Percentiles rank a stretch among this genome's conserved stretches.
phyloP scores from a whole-genome alignment of 805 yeast species.

The Nakazawaea ambrosiae region DNA sequence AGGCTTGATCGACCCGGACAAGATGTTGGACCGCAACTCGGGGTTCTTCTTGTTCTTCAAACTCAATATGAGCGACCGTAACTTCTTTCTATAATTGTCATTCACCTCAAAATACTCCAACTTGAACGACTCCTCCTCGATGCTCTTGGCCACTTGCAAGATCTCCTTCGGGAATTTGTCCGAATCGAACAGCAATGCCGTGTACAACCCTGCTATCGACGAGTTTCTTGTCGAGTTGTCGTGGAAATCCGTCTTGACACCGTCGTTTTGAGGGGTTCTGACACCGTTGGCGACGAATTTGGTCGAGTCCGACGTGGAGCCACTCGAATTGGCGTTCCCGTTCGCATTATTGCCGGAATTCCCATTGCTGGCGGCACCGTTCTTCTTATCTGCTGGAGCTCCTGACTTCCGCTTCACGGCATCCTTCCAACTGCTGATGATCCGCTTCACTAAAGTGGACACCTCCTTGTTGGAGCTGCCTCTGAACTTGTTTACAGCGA shows the following conservation, averaged over 20 bases:
- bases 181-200: slow-evolving; percentile 82
- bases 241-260: slow-evolving; percentile 61
- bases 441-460: slow-evolving; percentile 64
- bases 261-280: slow-evolving; percentile 79
- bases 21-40: slow-evolving; percentile 63
- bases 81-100: slow-evolving; percentile 68
- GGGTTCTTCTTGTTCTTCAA: slow-evolving; percentile 87
- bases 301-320: slow-evolving; percentile 14
- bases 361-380: background rate
- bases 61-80: slow-evolving; percentile 82
- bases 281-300: slow-evolving; percentile 45
- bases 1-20: slow-evolving; percentile 61
- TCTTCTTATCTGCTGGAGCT: slow-evolving; percentile 1
- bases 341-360: no score
- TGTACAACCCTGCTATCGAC: slow-evolving; percentile 76
- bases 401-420: slow-evolving; percentile 46
- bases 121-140: slow-evolving; percentile 67
- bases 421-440: slow-evolving; percentile 88
- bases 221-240: slow-evolving; percentile 78
- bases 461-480: slow-evolving; percentile 62
- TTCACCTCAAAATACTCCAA: slow-evolving; percentile 49
- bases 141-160: slow-evolving; percentile 54
- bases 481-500: slow-evolving; percentile 86
- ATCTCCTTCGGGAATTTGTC: slow-evolving; percentile 43
- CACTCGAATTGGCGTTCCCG: background rate